Base-by-base conservation (phyloP, 208 protist genomes). In the Polymyxa betae region DNA sequence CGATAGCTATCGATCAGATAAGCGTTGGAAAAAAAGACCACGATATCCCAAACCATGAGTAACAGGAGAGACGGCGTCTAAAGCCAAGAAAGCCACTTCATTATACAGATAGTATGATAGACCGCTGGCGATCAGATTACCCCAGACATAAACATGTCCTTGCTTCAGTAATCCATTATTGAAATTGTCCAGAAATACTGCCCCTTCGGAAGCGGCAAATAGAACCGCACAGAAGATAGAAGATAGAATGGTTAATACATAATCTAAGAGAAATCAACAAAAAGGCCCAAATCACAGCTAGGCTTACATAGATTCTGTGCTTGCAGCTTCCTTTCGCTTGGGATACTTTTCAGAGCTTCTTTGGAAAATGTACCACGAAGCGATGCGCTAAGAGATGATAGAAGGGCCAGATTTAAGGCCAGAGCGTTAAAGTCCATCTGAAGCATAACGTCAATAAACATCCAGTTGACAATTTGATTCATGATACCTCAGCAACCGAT, bases 91-190 rank as follows among this genome's bases (percentile, higher is more conserved):
- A 12, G 72, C 72, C 16, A 82, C n/a, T 43, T 82, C 72, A n/a
- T 82, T 82, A 43, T 82, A 82, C 72, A 82, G 72, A n/a, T 38
- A 82, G n/a, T 82, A 82, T n/a, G 72, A 5, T 20, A 82, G 12
- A 43, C 72, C 72, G 72, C 72, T 82, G 72, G 40, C 40, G 12
- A 43, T n/a, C n/a, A 82, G n/a, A 35, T 43, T 5, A 35, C 5
- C 72, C 16, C 5, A n/a, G 5, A n/a, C 16, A 12, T 5, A 38
- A 5, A 43, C n/a, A 12, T 43, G 12, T 16, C 35, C 72, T 82
- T 5, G n/a, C 35, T 43, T 82, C 5, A 38, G 10, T n/a, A 82
- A 38, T 82, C 16, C 72, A 35, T 5, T n/a, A 35, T 12, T 35
- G 16, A 5, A 82, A 5, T 43, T 35, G 5, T 43, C 72, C 5